phyloP scores from a whole-genome alignment of 176 grass and related monocot species.

The Rhynchospora breviuscula region DNA sequence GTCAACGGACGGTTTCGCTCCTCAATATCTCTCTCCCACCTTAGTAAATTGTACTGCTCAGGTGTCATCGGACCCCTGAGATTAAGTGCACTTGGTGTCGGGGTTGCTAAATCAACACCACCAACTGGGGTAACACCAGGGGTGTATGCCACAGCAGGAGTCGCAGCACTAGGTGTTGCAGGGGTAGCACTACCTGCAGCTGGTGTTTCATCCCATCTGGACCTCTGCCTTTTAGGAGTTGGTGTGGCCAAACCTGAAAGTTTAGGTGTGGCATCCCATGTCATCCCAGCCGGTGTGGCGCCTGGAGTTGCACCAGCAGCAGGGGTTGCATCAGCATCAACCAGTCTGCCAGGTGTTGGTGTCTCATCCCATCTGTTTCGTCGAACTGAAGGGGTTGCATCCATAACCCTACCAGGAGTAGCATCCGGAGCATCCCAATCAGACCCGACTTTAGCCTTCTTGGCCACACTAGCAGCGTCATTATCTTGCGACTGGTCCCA shows the following conservation, averaged over 20 bases:
- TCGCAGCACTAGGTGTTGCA: conserved; percentile 28
- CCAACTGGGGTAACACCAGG: conserved; percentile 81
- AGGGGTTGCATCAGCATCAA: conserved; percentile 84
- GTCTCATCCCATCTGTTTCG: conserved; percentile 99
- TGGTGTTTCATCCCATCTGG: conserved; percentile 93
- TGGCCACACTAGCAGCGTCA: conserved; percentile 32
- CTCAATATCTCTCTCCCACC: conserved; percentile 93
- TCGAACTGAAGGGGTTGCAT: conserved; percentile 61
- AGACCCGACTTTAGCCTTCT: conserved; percentile 62
- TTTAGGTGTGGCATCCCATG: conserved; percentile 94
- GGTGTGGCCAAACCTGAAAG: conserved; percentile 73
- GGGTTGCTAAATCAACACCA: conserved; percentile 55
- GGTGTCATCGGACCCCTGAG: conserved; percentile 66
- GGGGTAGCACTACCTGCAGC: conserved; percentile 50
- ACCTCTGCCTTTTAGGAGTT: conserved; percentile 89
- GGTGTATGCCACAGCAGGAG: conserved; percentile 49
- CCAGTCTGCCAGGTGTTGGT: conserved; percentile 78
- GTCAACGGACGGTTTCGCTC: conserved; percentile 91
- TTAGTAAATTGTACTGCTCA: conserved; percentile 78
- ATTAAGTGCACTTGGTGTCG: conserved; percentile 55
- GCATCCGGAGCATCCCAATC: conserved; percentile 94
- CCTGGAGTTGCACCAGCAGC: conserved; percentile 61
- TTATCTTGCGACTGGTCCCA: conserved; percentile 94
- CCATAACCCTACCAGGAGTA: conserved; percentile 71
- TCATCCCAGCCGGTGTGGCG: conserved; percentile 71